These are phyloP conservation scores for Coleophoma crateriformis DNA, from an alignment of 2,329 filamentous ascomycete species.

Conservation along the genomic window DNA sequence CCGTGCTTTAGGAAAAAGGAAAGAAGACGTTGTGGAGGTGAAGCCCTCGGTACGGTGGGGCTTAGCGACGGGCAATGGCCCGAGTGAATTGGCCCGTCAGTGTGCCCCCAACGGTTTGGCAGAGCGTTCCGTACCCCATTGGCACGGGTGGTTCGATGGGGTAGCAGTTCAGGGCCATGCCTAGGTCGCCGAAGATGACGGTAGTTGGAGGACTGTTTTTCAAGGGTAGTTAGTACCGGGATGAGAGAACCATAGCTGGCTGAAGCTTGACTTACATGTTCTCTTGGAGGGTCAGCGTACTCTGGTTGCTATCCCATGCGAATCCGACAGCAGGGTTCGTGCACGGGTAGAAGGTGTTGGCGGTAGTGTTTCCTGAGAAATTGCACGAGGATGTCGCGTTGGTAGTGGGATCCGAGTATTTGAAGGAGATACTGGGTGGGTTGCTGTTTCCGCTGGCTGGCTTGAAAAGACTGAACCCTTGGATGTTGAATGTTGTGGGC, in stretches of 20 bases:
- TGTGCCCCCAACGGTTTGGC: neutral
- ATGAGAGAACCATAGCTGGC: no score
- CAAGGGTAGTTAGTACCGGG: no score
- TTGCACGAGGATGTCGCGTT: neutral
- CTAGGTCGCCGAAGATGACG: neutral
- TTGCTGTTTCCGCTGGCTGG: neutral
- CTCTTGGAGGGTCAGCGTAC: neutral
- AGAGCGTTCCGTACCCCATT: neutral
- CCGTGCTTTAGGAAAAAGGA: no score
- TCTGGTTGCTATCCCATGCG: neutral
- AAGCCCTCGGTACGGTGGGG: no score
- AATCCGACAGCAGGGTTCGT: neutral
- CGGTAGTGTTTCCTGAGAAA: neutral
- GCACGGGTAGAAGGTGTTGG: neutral
- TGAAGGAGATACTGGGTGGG: neutral
- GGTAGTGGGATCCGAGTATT: neutral
- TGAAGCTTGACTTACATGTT: no score
- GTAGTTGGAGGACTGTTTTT: no score
- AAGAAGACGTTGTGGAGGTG: no score
- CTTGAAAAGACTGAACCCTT: neutral
- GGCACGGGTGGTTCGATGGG: neutral
- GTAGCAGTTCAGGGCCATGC: neutral
- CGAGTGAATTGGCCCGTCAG: neutral
- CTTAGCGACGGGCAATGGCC: neutral
- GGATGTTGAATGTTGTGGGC: neutral